Evolutionary conservation across 2,329 filamentous ascomycete genomes (phyloP).

Genomic region (Pseudogymnoascus verrucosus): DNA sequence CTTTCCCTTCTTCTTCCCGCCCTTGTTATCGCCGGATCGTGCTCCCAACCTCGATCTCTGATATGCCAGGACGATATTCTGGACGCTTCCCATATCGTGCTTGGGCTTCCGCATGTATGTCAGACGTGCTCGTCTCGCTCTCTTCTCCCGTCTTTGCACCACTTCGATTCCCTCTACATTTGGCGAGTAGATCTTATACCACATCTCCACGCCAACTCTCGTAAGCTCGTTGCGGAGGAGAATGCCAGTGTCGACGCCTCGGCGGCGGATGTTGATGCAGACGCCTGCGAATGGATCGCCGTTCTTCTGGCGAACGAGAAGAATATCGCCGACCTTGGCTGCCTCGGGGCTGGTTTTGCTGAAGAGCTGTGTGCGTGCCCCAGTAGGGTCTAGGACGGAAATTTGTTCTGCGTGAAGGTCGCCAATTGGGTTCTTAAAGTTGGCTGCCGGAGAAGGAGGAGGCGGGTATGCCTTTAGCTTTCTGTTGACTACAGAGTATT

Average conservation of each 20-base stretch:
- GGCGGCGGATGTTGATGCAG: constrained; percentile 74
- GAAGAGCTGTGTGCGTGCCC: constrained; percentile 76
- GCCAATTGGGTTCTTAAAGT: constrained; percentile 59
- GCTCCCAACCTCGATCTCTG: constrained; percentile 43
- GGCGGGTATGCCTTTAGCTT: constrained; percentile 45
- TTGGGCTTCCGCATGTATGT: constrained; percentile 85
- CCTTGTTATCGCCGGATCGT: constrained; percentile 20
- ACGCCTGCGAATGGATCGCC: constrained; percentile 88
- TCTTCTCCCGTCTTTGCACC: constrained; percentile 76
- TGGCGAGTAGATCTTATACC: constrained; percentile 90
- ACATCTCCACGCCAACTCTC: constrained; percentile 88
- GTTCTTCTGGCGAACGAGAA: constrained; percentile 78
- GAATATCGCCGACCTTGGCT: constrained; percentile 78
- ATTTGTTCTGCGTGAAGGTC: constrained; percentile 63
- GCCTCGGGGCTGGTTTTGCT: constrained; percentile 67
- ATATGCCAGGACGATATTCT: constrained; percentile 66
- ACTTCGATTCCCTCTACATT: constrained; percentile 88
- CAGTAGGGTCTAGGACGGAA: constrained; percentile 70
- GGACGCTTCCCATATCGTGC: constrained; percentile 81
- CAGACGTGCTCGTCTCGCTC: constrained; percentile 76
- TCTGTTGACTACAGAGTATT: constrained; percentile 29
- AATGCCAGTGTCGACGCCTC: constrained; percentile 84
- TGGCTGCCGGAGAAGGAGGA: constrained; percentile 44
- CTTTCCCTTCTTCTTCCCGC: constrained; percentile 21
- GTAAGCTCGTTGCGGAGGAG: constrained; percentile 80